These are phyloP conservation scores for Chloris gayana DNA, from an alignment of 176 grass and related monocot species.

Conservation along the genomic window DNA sequence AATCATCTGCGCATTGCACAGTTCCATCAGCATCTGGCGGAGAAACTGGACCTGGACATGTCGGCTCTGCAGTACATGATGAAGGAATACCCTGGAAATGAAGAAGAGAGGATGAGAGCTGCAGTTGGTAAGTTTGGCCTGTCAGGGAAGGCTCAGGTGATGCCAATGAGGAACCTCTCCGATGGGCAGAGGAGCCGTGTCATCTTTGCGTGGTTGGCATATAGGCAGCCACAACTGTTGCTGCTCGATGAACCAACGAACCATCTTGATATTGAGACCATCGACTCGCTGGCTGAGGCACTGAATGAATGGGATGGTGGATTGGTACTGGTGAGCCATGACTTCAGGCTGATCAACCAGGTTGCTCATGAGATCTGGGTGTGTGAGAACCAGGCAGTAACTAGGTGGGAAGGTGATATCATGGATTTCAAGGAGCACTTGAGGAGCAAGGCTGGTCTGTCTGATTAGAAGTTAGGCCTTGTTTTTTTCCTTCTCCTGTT, in stretches of 20 bases:
- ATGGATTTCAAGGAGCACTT: conserved; percentile 92
- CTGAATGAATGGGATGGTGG: conserved; percentile 95
- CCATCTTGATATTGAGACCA: conserved; percentile 96
- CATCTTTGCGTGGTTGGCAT: conserved; percentile 94
- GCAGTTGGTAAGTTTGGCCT: conserved; percentile 87
- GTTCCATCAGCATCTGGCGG: conserved; percentile 87
- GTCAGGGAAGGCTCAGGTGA: conserved; percentile 93
- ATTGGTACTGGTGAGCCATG: conserved; percentile 90
- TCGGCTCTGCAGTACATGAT: conserved; percentile 93
- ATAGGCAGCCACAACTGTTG: conserved; percentile 77
- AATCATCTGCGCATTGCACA: conserved; percentile 94
- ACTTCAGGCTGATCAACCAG: conserved; percentile 98
- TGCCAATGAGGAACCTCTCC: conserved; percentile 92
- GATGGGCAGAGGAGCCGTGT: conserved; percentile 88
- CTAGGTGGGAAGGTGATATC: conserved; percentile 90
- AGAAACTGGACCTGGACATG: conserved; percentile 89
- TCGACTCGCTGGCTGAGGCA: conserved; percentile 87
- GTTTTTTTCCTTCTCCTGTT: not conserved
- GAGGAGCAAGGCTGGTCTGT: conserved; percentile 74
- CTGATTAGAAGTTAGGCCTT: conserved; percentile 24
- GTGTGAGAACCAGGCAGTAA: conserved; percentile 87
- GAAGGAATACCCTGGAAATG: conserved; percentile 89
- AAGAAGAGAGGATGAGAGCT: conserved; percentile 87
- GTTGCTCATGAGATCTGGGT: conserved; percentile 99
- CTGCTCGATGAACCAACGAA: conserved; percentile 89